Conservation (phyloP, 2,329 filamentous ascomycete genomes). For the Pezicula neosporulosa region DNA sequence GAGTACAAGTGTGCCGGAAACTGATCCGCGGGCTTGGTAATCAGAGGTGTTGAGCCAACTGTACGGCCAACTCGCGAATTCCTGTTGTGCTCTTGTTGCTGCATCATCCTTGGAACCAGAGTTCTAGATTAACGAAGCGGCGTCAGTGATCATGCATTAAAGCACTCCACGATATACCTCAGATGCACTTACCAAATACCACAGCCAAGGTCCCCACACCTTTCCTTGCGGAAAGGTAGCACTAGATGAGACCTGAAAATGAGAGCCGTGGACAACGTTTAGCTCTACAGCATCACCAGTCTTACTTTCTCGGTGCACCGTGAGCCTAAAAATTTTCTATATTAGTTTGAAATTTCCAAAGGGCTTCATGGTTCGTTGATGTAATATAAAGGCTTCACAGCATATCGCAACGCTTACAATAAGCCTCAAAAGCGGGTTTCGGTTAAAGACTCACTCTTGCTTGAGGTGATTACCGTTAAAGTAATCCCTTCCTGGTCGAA, state of each 20-base stretch:
- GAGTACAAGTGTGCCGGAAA: conserved; percentile 40
- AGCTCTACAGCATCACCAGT: conserved; percentile 49
- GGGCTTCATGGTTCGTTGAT: too few species aligned
- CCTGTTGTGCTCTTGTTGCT: conserved; percentile 32
- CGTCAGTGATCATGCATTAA: background rate
- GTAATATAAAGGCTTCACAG: too few species aligned
- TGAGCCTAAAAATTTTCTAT: conserved; percentile 24
- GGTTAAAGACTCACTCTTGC: conserved; percentile 32
- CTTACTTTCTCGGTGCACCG: conserved; percentile 46
- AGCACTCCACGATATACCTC: background rate
- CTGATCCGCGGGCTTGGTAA: conserved; percentile 45
- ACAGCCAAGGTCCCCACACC: conserved; percentile 41
- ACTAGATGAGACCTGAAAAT: conserved; percentile 35
- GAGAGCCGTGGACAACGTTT: conserved; percentile 52
- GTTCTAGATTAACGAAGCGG: conserved; percentile 29
- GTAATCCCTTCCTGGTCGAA: conserved; percentile 47
- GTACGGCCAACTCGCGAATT: conserved; percentile 44
- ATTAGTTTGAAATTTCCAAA: too few species aligned
- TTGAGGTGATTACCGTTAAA: conserved; percentile 50
- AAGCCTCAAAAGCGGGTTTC: too few species aligned
- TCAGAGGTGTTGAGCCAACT: conserved; percentile 41
- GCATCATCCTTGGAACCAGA: conserved; percentile 43
- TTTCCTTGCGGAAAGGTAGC: conserved; percentile 37
- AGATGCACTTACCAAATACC: conserved; percentile 29
- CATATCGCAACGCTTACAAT: too few species aligned